phyloP scores from a whole-genome alignment of 164 flowering plant species.

The Sedum album region DNA sequence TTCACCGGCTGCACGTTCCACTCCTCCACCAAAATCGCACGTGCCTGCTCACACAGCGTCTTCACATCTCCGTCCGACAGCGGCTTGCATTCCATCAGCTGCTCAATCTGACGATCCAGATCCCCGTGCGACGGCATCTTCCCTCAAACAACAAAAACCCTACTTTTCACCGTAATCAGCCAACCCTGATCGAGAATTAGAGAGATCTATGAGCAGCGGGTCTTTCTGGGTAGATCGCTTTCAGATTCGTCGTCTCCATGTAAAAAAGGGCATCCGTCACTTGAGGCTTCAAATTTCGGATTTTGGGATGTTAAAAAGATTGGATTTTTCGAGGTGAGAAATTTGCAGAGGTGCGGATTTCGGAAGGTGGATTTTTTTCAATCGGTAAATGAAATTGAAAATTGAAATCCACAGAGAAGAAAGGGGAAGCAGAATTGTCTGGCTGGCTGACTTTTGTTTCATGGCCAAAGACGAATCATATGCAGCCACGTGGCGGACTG shows the following conservation, averaged over 20 bases:
- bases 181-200: neutral
- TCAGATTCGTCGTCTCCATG: neutral
- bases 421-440: neutral
- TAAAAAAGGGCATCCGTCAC: no score
- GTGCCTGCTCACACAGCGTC: neutral
- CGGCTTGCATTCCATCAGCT: neutral
- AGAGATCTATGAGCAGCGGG: neutral
- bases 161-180: neutral
- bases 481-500: neutral
- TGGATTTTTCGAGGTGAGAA: neutral
- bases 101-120: constrained; percentile 9
- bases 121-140: constrained; percentile 10
- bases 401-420: neutral
- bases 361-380: neutral
- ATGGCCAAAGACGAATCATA: neutral
- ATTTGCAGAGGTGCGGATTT: neutral
- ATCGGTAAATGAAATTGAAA: neutral
- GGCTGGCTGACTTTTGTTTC: neutral
- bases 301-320: neutral
- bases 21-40: constrained; percentile 6
- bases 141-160: neutral
- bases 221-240: neutral
- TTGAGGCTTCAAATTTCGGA: neutral
- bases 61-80: neutral
- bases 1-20: constrained; percentile 12